Evolutionary conservation across 768 basidiomycete genomes (phyloP).

Genomic region (Fistulinella prunicolor): DNA sequence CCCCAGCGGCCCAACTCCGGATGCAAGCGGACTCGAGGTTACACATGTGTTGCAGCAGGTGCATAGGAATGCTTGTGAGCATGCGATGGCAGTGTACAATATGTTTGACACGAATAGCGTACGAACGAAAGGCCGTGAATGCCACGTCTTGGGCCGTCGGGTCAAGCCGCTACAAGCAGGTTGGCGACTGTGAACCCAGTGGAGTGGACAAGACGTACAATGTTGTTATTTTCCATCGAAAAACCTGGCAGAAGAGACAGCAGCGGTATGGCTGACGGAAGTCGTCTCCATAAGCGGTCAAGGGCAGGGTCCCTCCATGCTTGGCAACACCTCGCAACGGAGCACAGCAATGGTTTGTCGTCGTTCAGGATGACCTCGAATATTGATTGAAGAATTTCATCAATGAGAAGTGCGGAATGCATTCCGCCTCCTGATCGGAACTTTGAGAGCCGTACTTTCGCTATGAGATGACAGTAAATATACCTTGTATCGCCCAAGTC

Average conservation of each 20-base stretch:
- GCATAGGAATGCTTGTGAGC: conserved; percentile 4
- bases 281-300: conserved; percentile 43
- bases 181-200: background rate
- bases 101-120: conserved; percentile 25
- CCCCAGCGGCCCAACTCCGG: conserved; percentile 12
- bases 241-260: conserved; percentile 33
- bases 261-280: conserved; percentile 41
- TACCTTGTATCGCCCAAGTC: conserved; percentile 5
- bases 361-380: conserved; percentile 34
- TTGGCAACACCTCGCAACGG: conserved; percentile 41
- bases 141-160: background rate
- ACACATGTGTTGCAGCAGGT: conserved; percentile 2
- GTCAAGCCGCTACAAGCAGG: conserved; percentile 10
- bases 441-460: background rate
- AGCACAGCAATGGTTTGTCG: conserved; percentile 31
- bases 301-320: conserved; percentile 50
- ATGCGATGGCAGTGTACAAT: conserved; percentile 20
- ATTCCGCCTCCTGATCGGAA: conserved; percentile 22
- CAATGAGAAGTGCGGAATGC: conserved; percentile 46
- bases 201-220: conserved; percentile 10
- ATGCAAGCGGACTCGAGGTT: conserved; percentile 24
- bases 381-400: conserved; percentile 48
- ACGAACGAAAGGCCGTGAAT: conserved; percentile 15
- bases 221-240: conserved; percentile 5
- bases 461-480: background rate